Evolutionary conservation across 352 stramenopile species (phyloP).

Genomic region (Globisporangium paroecandrum): DNA sequence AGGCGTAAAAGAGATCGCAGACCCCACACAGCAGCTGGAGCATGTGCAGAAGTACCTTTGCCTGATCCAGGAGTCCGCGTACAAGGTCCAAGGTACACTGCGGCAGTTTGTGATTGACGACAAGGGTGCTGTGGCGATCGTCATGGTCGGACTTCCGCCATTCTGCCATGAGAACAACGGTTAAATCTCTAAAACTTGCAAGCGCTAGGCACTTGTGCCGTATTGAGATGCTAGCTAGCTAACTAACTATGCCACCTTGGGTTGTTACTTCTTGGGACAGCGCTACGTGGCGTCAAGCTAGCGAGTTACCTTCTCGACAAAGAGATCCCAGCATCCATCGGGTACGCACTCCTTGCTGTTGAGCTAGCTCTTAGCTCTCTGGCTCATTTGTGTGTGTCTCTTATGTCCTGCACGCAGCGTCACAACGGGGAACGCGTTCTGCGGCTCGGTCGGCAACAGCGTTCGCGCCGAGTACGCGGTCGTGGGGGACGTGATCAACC

Average conservation of each 20-base stretch:
- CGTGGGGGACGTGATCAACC: constrained; percentile 82
- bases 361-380: neutral
- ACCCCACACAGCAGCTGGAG: constrained; percentile 37
- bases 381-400: neutral
- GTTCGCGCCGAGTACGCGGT: constrained; percentile 77
- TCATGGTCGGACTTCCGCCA: constrained; percentile 70
- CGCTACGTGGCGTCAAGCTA: constrained; percentile 62
- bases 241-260: too few relatives aligned
- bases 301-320: constrained; percentile 63
- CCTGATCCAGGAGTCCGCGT: constrained; percentile 70
- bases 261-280: constrained; percentile 14
- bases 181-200: constrained; percentile 12
- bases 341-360: constrained; percentile 26
- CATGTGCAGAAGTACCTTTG: constrained; percentile 60
- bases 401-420: constrained; percentile 28
- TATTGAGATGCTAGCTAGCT: too few relatives aligned
- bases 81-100: constrained; percentile 76
- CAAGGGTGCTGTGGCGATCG: constrained; percentile 78
- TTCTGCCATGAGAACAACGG: constrained; percentile 87
- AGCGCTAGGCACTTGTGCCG: too few relatives aligned
- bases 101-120: constrained; percentile 87
- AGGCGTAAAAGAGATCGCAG: constrained; percentile 44
- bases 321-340: constrained; percentile 59
- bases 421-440: constrained; percentile 72
- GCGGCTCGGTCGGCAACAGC: constrained; percentile 64